Evolutionary conservation across 805 yeast genomes (phyloP).

Genomic region (Candida endomychidarum): DNA sequence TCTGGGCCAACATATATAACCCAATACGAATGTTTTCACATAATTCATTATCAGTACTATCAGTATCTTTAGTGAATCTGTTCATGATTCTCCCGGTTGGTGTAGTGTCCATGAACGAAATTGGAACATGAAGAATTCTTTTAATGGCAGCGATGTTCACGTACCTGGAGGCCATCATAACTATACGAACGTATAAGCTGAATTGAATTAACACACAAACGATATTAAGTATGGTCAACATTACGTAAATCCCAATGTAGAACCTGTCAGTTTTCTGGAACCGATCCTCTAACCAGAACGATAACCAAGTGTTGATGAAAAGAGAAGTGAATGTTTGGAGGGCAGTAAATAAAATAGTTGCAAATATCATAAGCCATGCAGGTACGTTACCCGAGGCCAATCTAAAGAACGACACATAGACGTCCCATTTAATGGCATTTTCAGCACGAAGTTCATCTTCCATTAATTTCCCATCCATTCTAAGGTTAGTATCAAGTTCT

Average conservation of each 20-base stretch:
- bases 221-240: slow-evolving; percentile 53
- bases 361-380: slow-evolving; percentile 19
- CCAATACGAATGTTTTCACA: slow-evolving; percentile 66
- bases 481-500: slow-evolving; percentile 1
- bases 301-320: slow-evolving; percentile 73
- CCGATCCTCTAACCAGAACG: slow-evolving; percentile 70
- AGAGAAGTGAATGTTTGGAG: slow-evolving; percentile 51
- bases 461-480: slow-evolving; percentile 29
- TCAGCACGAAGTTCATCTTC: slow-evolving; percentile 36
- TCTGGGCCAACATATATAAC: slow-evolving; percentile 50
- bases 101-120: slow-evolving; percentile 78
- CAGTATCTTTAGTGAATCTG: slow-evolving; percentile 86
- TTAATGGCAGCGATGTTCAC: slow-evolving; percentile 63
- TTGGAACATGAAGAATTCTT: slow-evolving; percentile 69
- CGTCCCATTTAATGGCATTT: slow-evolving; percentile 35
- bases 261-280: slow-evolving; percentile 51
- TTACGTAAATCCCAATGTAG: slow-evolving; percentile 72
- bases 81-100: slow-evolving; percentile 86
- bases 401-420: slow-evolving; percentile 33
- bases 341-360: slow-evolving; percentile 21
- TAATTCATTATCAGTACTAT: slow-evolving; percentile 75
- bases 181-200: slow-evolving; percentile 44
- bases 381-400: slow-evolving; percentile 30
- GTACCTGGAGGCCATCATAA: slow-evolving; percentile 44
- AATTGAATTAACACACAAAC: slow-evolving; percentile 44